These are phyloP conservation scores for Cardamine occulta DNA, from an alignment of 345 rosid genomes.

Conservation along the genomic window DNA sequence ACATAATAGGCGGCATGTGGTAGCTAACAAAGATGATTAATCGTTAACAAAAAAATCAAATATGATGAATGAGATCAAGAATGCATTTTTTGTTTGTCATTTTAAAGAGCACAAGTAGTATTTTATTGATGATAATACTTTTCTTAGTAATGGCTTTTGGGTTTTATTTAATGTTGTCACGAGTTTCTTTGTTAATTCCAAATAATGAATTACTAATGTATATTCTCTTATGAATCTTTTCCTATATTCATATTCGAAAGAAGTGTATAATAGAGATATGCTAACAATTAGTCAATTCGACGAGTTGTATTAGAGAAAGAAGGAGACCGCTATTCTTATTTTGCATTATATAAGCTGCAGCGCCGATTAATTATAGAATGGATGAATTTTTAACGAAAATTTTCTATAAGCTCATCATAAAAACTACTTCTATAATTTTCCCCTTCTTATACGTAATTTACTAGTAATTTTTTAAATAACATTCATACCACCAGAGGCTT, in stretches of 20 bases:
- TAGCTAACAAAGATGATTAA: slow-evolving; percentile 34
- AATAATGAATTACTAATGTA: background rate
- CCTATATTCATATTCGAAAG: slow-evolving; percentile 6
- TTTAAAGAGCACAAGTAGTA: background rate
- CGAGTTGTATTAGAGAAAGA: slow-evolving; percentile 16
- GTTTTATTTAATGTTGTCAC: slow-evolving; percentile 7
- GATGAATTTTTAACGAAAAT: background rate
- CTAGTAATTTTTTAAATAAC: background rate
- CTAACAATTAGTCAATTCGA: slow-evolving; percentile 1
- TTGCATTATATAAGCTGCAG: slow-evolving; percentile 1
- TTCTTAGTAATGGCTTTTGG: background rate
- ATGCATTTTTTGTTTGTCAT: background rate
- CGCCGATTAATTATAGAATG: slow-evolving; percentile 7
- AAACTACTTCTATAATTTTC: background rate
- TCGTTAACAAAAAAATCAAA: background rate
- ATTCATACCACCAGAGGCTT: background rate
- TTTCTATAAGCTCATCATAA: background rate
- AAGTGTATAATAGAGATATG: slow-evolving; percentile 3
- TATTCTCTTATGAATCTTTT: background rate
- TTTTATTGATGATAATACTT: background rate
- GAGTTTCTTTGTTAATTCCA: background rate
- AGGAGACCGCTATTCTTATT: background rate
- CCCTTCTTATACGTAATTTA: background rate
- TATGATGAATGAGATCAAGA: slow-evolving; percentile 6
- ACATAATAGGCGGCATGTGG: slow-evolving; percentile 43